A percentile compares a stretch with the other conserved stretches of the same genome.
phyloP scores from a whole-genome alignment of 768 basidiomycete species.

The Termitomyces sp. region DNA sequence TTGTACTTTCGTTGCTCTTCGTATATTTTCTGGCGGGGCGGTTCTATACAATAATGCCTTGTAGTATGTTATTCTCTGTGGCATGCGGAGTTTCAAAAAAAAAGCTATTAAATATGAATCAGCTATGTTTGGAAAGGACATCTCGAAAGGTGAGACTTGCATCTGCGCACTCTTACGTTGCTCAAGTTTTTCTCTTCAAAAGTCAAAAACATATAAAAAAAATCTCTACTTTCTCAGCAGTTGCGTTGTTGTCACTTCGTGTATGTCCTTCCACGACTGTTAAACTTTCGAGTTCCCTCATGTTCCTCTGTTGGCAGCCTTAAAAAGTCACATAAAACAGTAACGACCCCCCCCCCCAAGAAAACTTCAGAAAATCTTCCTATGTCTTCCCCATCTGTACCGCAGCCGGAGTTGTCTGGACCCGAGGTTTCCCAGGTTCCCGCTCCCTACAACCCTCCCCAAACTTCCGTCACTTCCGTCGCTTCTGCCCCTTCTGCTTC shows the following conservation, averaged over 20 bases:
- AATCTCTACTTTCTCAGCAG: slow-evolving; percentile 60
- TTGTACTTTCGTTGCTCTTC: slow-evolving; percentile 2
- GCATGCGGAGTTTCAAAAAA: slow-evolving; percentile 39
- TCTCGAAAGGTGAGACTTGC: slow-evolving; percentile 56
- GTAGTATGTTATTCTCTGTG: not conserved
- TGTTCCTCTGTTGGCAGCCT: slow-evolving; percentile 32
- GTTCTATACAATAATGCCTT: slow-evolving; percentile 7
- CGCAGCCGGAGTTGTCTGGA: slow-evolving; percentile 49
- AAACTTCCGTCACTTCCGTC: slow-evolving; percentile 45
- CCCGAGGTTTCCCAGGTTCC: slow-evolving; percentile 40
- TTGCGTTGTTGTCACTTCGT: slow-evolving; percentile 71
- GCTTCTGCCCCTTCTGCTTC: slow-evolving; percentile 81
- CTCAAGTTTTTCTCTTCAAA: slow-evolving; percentile 31
- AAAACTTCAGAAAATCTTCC: slow-evolving; percentile 43
- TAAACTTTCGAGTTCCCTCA: slow-evolving; percentile 12
- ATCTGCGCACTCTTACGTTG: slow-evolving; percentile 16
- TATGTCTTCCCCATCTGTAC: slow-evolving; percentile 51
- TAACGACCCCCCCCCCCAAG: slow-evolving; percentile 69
- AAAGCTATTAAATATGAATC: slow-evolving; percentile 27
- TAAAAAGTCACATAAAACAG: slow-evolving; percentile 84
- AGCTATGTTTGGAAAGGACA: slow-evolving; percentile 46
- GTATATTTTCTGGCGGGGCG: not conserved
- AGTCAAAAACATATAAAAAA: slow-evolving; percentile 74
- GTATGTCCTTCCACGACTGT: slow-evolving; percentile 34
- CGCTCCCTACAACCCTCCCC: slow-evolving; percentile 35